phyloP scores from a whole-genome alignment of 116 monocot genomes.

The Papilionanthe hybrid region DNA sequence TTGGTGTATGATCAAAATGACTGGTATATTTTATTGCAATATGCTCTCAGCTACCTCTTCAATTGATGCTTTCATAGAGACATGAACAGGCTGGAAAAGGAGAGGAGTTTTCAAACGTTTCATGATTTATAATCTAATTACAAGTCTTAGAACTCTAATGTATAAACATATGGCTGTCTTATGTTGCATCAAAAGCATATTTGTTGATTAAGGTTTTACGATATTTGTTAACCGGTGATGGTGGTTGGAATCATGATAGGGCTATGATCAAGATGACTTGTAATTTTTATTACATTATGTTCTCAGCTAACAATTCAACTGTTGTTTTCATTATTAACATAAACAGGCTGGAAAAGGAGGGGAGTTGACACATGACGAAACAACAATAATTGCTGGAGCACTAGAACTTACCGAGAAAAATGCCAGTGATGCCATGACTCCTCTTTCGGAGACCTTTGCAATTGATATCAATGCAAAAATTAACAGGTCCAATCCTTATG shows the following conservation, averaged over 20 bases:
- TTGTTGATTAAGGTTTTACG: neutral
- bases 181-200: neutral
- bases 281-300: neutral
- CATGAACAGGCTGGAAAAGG: neutral
- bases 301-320: neutral
- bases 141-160: too few relatives aligned
- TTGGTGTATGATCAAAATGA: neutral
- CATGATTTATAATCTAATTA: too few relatives aligned
- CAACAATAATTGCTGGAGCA: conserved; percentile 97
- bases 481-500: conserved; percentile 34
- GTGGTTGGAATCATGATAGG: conserved; percentile 16
- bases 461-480: conserved; percentile 91
- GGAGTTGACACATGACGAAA: conserved; percentile 97
- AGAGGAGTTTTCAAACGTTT: too few relatives aligned
- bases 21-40: neutral
- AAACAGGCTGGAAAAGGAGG: conserved; percentile 97
- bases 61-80: neutral
- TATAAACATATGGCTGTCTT: too few relatives aligned
- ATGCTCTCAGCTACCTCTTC: neutral
- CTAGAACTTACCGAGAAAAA: conserved; percentile 80
- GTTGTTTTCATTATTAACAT: neutral
- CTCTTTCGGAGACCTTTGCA: conserved; percentile 74
- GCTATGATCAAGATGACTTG: neutral
- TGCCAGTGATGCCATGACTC: conserved; percentile 91
- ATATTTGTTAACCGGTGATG: conserved; percentile 6